phyloP scores from a whole-genome alignment of 2,329 filamentous ascomycete species.

The Colletotrichum noveboracense region DNA sequence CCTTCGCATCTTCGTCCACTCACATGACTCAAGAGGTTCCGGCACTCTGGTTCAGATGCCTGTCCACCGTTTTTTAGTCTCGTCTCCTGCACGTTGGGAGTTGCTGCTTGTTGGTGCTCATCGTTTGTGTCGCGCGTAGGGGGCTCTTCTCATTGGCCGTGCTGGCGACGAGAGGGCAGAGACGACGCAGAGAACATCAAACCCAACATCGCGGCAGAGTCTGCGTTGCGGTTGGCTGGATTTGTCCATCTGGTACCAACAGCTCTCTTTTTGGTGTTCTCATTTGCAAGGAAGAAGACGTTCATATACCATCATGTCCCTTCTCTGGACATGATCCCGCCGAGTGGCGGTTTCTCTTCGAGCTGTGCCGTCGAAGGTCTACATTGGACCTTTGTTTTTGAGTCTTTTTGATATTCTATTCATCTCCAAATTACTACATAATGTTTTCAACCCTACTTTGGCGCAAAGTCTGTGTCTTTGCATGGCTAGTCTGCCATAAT shows the following conservation, averaged over 20 bases:
- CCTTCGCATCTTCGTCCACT: background rate
- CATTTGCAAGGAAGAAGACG: background rate
- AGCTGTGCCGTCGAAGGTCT: background rate
- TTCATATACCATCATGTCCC: constrained; percentile 7
- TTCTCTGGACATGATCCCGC: background rate
- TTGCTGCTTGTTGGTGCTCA: background rate
- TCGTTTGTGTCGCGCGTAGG: constrained; percentile 8
- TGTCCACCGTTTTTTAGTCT: background rate
- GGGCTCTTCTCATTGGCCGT: background rate
- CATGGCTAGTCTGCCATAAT: background rate
- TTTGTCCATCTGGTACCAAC: background rate
- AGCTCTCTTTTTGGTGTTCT: background rate
- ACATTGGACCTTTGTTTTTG: background rate
- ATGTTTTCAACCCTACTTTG: background rate
- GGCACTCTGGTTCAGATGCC: constrained; percentile 1
- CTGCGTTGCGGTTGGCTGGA: constrained; percentile 6
- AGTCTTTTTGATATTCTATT: background rate
- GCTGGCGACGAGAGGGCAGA: background rate
- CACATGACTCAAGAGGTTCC: constrained; percentile 6
- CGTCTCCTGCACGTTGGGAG: background rate
- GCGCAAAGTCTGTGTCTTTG: background rate
- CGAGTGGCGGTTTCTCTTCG: background rate
- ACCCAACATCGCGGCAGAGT: constrained; percentile 7
- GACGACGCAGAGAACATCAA: background rate
- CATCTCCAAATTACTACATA: background rate